A percentile compares a stretch with the other conserved stretches of the same genome.
phyloP scores from a whole-genome alignment of 352 stramenopile species.

The Thraustochytrium sp. region DNA sequence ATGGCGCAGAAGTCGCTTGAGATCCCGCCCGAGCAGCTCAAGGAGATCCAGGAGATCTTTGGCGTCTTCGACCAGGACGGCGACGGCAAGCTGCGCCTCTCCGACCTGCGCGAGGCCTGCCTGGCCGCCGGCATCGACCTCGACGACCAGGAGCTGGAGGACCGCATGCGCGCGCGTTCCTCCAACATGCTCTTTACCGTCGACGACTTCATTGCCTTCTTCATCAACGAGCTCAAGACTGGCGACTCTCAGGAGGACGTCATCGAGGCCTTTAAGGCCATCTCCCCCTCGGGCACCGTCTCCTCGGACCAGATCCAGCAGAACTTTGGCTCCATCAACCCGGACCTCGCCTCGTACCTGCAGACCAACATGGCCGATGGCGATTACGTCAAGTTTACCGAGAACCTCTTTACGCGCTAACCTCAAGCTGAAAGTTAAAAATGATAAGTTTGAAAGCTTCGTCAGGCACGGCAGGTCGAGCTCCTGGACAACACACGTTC shows the following conservation, averaged over 20 bases:
- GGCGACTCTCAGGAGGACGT: constrained; percentile 73
- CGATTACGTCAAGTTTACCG: constrained; percentile 36
- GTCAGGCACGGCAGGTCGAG: too few relatives aligned
- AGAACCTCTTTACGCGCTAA: constrained; percentile 42
- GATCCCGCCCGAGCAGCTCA: constrained; percentile 68
- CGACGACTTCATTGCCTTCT: constrained; percentile 72
- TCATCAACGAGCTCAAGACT: constrained; percentile 74
- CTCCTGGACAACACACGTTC: too few relatives aligned
- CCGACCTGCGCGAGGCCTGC: constrained; percentile 82
- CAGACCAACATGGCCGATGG: neutral
- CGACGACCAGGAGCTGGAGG: constrained; percentile 75
- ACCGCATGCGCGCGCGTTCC: constrained; percentile 76
- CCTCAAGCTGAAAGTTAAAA: neutral
- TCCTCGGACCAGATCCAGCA: constrained; percentile 69
- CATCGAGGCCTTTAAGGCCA: constrained; percentile 67
- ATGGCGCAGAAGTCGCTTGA: constrained; percentile 44
- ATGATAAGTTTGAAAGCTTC: too few relatives aligned
- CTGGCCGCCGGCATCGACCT: constrained; percentile 73
- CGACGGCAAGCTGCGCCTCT: constrained; percentile 69
- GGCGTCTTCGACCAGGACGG: constrained; percentile 79
- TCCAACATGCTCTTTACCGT: constrained; percentile 72
- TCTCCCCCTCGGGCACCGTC: constrained; percentile 61
- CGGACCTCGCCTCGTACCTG: constrained; percentile 70
- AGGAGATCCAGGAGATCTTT: constrained; percentile 80
- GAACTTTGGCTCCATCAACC: constrained; percentile 64